Base-by-base conservation (phyloP, 352 stramenopile genomes). In the Pythium biforme region DNA sequence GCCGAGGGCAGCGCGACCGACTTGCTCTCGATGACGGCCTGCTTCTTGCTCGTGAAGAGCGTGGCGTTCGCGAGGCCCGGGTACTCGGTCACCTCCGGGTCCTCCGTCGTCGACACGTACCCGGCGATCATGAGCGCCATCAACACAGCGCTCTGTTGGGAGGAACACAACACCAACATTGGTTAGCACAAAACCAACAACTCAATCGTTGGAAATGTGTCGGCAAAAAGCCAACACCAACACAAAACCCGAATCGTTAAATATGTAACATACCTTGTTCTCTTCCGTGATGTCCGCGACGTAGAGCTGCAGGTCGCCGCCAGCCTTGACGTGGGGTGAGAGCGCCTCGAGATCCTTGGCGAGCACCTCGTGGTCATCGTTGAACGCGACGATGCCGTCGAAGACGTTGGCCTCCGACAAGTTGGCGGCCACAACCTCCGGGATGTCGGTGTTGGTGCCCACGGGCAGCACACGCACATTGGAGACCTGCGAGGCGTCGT, bases 111-210 rank as follows among this genome's bases (percentile, higher is more conserved):
- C 7, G 91, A 84, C 52, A 92, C 77, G 52, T 92, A 86, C 9
- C 87, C 87, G 2, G 72, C 80, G 27, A 93, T 86, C 76, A 94
- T 88, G 34, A 93, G 59, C 45, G 85, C 79, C 85, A 94, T 92
- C 22, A 91, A 60, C 25, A 92, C 70, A 0, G 69, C 63, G 64
- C 75, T 88, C 76, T 89, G 20, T 27, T 26, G 25, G 9, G 8
- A 41, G 59, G 17, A 40, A 52, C 23, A 41, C 7, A n/a, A 57
- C 7, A 50, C n/a, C 43, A 50, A 50, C 43, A 8, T 50, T 50
- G 43, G 58, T 54, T 29, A 15, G 20, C n/a, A 17, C 17, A 49
- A 49, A 5, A 27, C 20, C 15, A 49, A n/a, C n/a, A n/a, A n/a
- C n/a, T n/a, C n/a, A n/a, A n/a, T n/a, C n/a, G n/a, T n/a, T n/a